Conservation (phyloP, 352 stramenopile genomes). For the Globisporangium nodosum region DNA sequence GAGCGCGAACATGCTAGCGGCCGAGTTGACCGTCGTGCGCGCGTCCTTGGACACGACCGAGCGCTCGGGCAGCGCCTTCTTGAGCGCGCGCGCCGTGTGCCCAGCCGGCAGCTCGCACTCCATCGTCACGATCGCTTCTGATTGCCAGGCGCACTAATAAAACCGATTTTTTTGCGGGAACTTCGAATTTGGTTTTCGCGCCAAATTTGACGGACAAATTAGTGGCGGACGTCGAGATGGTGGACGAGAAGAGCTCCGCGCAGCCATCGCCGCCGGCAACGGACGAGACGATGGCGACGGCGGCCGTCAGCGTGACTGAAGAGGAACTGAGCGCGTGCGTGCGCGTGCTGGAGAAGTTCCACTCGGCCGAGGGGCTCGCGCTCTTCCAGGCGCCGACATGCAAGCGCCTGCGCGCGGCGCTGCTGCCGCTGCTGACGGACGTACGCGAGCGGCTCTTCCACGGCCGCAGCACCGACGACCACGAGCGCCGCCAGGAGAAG, state of each 20-base stretch:
- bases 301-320: constrained; percentile 31
- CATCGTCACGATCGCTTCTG: constrained; percentile 31
- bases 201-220: neutral
- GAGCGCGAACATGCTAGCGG: constrained; percentile 71
- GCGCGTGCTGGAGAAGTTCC: constrained; percentile 46
- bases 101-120: constrained; percentile 62
- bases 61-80: constrained; percentile 63
- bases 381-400: constrained; percentile 49
- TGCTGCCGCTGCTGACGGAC: constrained; percentile 56
- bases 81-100: constrained; percentile 62
- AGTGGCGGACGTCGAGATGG: constrained; percentile 5
- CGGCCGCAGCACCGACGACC: constrained; percentile 33
- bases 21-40: constrained; percentile 60
- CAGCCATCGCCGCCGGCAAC: too few species aligned
- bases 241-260: neutral
- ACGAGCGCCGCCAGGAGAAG: constrained; percentile 48
- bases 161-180: neutral
- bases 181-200: too few species aligned
- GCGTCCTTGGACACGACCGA: constrained; percentile 66
- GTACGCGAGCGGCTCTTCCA: constrained; percentile 61
- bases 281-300: neutral
- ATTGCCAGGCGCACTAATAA: neutral
- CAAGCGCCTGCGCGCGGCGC: constrained; percentile 54
- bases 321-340: constrained; percentile 53
- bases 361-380: constrained; percentile 33